Evolutionary conservation across 345 rosid species (phyloP), one percentile per base, ranked within the genome.

Genomic region (Theobroma cacao): DNA sequence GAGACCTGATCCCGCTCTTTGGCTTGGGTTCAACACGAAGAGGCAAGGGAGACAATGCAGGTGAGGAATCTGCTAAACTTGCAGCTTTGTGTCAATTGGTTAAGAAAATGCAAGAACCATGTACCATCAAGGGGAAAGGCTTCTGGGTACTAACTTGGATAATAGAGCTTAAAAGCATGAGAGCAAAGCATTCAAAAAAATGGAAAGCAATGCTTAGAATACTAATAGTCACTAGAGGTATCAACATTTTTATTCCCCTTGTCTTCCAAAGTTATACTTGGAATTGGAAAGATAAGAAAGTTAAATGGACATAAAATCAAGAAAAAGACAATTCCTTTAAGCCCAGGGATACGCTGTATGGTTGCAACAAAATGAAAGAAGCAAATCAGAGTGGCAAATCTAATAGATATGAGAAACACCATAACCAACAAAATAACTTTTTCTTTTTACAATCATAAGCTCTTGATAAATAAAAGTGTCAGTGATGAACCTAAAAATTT

Each of bases 11-110:
- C 71, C 98, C 94, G 77, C 98, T 92, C 88, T 91, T 96, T 56
- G 97, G 89, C 84, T 96, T 96, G 55, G 98, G 99, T 78, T 96
- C 99, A 53, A 94, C 97, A 53, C 98, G 97, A 60, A 94, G 97
- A 10, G 98, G 74, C 86, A 94, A 85, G 43, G 97, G 95, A 85
- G 91, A 87, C 22, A 94, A 77, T 80, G 95, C 91, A 40, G 97
- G 94, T 48, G 97, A 82, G 20, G 97, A 89, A 91, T 96, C 99
- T 17, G 94, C 98, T 84, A 89, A 82, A 75, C 84, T 94, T 73
- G 99, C 98, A 82, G 98, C 98, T 90, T 89, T 92, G 97, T 95
- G 53, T 79, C 67, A 66, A 50, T 75, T 80, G 77, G 89, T 93
- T 80, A 93, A 88, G 95, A 88, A 84, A 68, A 48, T 38, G 28